These are phyloP conservation scores for Candolleomyces aberdarensis DNA, from an alignment of 768 basidiomycete genomes.

Conservation along the genomic window DNA sequence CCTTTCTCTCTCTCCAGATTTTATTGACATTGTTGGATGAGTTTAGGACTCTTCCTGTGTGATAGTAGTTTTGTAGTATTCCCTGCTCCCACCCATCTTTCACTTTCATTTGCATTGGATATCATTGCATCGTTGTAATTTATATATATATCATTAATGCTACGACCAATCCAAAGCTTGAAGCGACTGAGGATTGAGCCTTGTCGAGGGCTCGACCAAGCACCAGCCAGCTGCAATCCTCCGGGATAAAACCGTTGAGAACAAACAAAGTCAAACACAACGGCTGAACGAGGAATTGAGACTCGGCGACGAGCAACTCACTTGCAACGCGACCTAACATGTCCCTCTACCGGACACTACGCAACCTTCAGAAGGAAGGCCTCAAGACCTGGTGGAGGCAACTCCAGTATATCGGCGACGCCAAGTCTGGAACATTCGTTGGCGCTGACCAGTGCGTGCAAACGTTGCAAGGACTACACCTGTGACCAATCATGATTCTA, in stretches of 20 bases:
- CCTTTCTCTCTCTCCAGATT: not conserved
- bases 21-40: not conserved
- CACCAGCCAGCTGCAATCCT: not conserved
- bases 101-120: not conserved
- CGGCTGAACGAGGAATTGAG: not conserved
- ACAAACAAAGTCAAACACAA: not conserved
- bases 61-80: not conserved
- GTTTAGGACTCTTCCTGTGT: not conserved
- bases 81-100: not conserved
- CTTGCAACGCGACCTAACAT: conserved; percentile 42
- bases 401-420: conserved; percentile 92
- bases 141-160: not conserved
- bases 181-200: no score
- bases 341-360: conserved; percentile 72
- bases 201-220: not conserved
- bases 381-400: conserved; percentile 87
- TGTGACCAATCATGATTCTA: conserved; percentile 22
- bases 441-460: conserved; percentile 79
- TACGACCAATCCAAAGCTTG: not conserved
- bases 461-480: conserved; percentile 7
- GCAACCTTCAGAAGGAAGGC: conserved; percentile 73
- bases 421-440: conserved; percentile 76
- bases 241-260: not conserved
- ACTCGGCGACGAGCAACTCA: not conserved
- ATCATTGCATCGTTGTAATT: not conserved